Base-by-base conservation (phyloP, 805 yeast species). In the Yamadazyma insecticola region DNA sequence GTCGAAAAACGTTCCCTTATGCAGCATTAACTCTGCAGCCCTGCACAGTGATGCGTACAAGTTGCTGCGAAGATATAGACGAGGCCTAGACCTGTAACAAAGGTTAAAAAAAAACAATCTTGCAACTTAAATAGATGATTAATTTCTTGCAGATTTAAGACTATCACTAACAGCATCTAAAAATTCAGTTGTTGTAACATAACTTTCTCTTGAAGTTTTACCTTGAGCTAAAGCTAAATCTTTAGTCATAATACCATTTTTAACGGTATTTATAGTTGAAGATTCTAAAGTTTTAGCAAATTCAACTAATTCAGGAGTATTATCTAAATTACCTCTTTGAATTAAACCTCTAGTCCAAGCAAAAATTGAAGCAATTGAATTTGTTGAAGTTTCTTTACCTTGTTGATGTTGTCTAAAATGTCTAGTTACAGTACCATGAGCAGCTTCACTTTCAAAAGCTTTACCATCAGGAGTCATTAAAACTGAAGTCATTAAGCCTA, bases 341-440 rank as follows among this genome's bases (percentile, higher is more conserved):
- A 78, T 76, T 33, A 83, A 58, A 53, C 90, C 92, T 61, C 89
- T 74, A n/a, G 88, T 57, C 92, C 92, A 83, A 18, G 92, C 92
- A 47, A 81, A 83, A 36, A 83, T 83, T 13, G 88, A 80, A 4
- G 92, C 92, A 57, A 83, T 83, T 6, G 92, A 82, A 62, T 83
- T 83, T 33, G 92, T 83, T 4, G 89, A 81, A 6, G 92, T 83
- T 55, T 81, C 86, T 53, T 81, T 78, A 40, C 90, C 90, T 51
- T 76, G 76, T 60, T 83, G 90, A 48, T 79, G 77, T 57, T 76
- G 83, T 73, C 90, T 79, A 64, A 67, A 83, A 53, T 83, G 92
- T 73, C 92, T 78, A 19, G 92, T 83, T 41, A 83, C 92, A 12
- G 92, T 83, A 47, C 92, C 92, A 51, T 83, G 92, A 20, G 92